A percentile compares a stretch with the other conserved stretches of the same genome.
Conservation (phyloP, 805 yeast species). For the Vanderwaltozyma verrucispora region DNA sequence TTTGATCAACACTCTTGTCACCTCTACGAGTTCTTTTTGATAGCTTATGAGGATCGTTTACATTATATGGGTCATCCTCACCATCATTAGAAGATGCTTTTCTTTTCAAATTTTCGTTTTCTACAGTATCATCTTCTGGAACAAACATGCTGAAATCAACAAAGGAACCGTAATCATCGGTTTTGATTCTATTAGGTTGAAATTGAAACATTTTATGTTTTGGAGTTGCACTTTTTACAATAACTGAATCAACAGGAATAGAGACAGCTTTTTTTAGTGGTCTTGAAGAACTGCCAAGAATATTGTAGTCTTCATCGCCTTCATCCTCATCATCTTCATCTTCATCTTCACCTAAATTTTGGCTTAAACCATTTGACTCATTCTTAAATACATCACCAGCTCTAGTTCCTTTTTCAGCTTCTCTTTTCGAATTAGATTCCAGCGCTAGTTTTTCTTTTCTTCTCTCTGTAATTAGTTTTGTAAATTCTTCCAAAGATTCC, state of each 20-base stretch:
- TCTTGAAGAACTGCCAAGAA: conserved; percentile 7
- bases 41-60: conserved; percentile 10
- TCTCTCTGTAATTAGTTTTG: conserved; percentile 35
- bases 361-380: neutral
- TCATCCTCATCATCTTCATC: conserved; percentile 22
- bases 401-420: conserved; percentile 16
- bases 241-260: conserved; percentile 22
- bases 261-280: conserved; percentile 8
- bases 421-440: conserved; percentile 26
- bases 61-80: conserved; percentile 22
- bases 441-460: conserved; percentile 32
- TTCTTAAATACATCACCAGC: conserved; percentile 7
- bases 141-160: conserved; percentile 57
- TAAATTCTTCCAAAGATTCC: conserved; percentile 40
- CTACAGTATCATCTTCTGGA: conserved; percentile 30
- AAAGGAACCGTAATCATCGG: conserved; percentile 82
- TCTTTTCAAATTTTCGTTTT: conserved; percentile 22
- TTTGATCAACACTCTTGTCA: conserved; percentile 26
- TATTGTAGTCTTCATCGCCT: conserved; percentile 25
- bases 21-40: conserved; percentile 11
- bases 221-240: conserved; percentile 15
- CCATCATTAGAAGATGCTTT: conserved; percentile 12
- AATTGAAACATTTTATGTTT: conserved; percentile 69
- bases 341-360: neutral
- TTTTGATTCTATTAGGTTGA: conserved; percentile 43